Base-by-base conservation (phyloP, 75 land plant genomes). In the Pinus taeda region DNA sequence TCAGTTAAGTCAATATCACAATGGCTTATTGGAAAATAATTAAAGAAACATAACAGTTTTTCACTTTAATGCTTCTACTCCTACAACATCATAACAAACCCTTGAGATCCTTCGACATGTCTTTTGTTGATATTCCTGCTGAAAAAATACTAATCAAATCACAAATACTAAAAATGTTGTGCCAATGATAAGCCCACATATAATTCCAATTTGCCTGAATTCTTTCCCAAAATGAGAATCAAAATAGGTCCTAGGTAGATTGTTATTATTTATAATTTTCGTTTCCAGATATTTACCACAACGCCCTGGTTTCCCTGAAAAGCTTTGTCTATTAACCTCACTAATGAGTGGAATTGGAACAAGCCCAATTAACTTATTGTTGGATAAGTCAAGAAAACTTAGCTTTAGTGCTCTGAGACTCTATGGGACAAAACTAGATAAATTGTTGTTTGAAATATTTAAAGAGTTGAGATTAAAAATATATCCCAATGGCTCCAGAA, bases 281-380 rank as follows among this genome's bases (percentile, higher is more conserved):
- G 9, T 49, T 26, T 57, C 18, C 12, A 6, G 55, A 0, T 55
- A 77, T 26, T 5, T 57, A 20, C 82, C 81, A 58, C 93, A 88
- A 37, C 91, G 84, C 15, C 71, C 81, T n/a, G 86, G 86, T 77
- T 95, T 95, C 57, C 83, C 88, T 6, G 79, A 66, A 45, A 93
- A 82, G 71, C 92, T 84, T n/a, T 20, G 18, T 53, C 88, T 88
- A 4, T 67, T 67, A 4, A 2, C 67, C 67, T 80, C 85, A 26
- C 81, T 85, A 2, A 82, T 76, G 77, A 95, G 78, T 12, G 83
- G 57, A 18, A 79, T 53, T 17, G 98, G 98, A 45, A 95, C 77
- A 0, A 87, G 86, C 7, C 98, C 96, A 12, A 93, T 84, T 60
- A 96, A 88, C 17, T 26, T 78, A 71, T 93, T 96, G 70, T 87